Evolutionary conservation across 2,329 filamentous ascomycete genomes (phyloP).

Genomic region (Phialemoniopsis sp.): DNA sequence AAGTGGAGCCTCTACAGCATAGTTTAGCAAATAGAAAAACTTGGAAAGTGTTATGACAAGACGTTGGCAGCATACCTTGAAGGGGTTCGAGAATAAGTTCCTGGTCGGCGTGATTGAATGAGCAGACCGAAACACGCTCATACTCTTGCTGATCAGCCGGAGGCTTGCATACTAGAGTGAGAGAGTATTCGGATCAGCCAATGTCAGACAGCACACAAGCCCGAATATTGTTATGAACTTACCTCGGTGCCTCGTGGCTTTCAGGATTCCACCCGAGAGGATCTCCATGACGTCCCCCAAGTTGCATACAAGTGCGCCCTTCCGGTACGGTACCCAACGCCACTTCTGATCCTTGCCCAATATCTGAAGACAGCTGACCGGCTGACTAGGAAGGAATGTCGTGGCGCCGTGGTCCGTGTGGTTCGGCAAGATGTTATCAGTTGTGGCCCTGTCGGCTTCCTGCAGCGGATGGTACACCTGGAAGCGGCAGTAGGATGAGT

Average conservation of each 20-base stretch:
- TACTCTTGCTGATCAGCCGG: constrained; percentile 32
- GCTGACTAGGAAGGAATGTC: constrained; percentile 40
- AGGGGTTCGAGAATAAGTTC: too few relatives aligned
- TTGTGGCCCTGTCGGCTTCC: constrained; percentile 23
- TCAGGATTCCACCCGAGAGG: constrained; percentile 40
- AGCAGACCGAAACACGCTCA: constrained; percentile 34
- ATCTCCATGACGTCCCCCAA: constrained; percentile 40
- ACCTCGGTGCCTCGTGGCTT: constrained; percentile 34
- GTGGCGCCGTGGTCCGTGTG: constrained; percentile 44
- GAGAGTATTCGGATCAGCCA: too few relatives aligned
- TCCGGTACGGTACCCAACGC: constrained; percentile 39
- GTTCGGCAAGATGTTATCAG: constrained; percentile 37
- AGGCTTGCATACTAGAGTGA: constrained; percentile 30
- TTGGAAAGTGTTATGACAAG: too few relatives aligned
- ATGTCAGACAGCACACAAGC: too few relatives aligned
- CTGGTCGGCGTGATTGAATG: constrained; percentile 35
- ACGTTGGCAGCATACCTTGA: too few relatives aligned
- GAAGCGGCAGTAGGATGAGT: constrained; percentile 41
- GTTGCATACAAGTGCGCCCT: constrained; percentile 43
- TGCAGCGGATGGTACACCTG: constrained; percentile 32
- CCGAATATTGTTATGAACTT: too few relatives aligned
- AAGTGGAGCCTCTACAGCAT: too few relatives aligned
- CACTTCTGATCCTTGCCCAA: constrained; percentile 37
- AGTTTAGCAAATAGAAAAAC: too few relatives aligned
- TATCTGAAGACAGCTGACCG: constrained; percentile 41